These are phyloP conservation scores for Bipolaris sorokiniana DNA, from an alignment of 2,329 filamentous ascomycete species.

Conservation along the genomic window DNA sequence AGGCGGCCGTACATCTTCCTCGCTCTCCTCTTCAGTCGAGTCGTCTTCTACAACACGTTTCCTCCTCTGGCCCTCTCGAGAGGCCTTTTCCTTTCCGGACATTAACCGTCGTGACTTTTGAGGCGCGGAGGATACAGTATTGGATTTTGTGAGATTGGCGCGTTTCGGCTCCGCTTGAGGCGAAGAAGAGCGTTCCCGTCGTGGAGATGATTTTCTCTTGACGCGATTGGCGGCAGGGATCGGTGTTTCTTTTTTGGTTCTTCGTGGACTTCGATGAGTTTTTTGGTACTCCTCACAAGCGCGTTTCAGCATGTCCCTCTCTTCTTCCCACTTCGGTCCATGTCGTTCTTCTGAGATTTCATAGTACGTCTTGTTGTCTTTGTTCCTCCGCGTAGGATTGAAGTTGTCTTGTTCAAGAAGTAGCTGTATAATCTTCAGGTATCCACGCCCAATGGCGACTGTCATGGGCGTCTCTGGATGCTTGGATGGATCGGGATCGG, in stretches of 20 bases:
- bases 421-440: slow-evolving; percentile 82
- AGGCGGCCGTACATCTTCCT: slow-evolving; percentile 47
- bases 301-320: slow-evolving; percentile 79
- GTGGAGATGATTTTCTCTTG: slow-evolving; percentile 43
- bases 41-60: slow-evolving; percentile 45
- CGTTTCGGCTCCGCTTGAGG: slow-evolving; percentile 41
- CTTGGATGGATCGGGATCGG: slow-evolving; percentile 70
- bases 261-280: slow-evolving; percentile 43
- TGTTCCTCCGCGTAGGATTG: slow-evolving; percentile 76
- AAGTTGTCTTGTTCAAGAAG: slow-evolving; percentile 79
- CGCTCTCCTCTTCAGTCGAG: slow-evolving; percentile 45
- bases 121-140: slow-evolving; percentile 23
- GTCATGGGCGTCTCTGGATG: slow-evolving; percentile 92
- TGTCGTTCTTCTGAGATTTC: slow-evolving; percentile 83
- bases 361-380: slow-evolving; percentile 80
- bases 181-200: slow-evolving; percentile 44
- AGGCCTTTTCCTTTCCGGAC: slow-evolving; percentile 47
- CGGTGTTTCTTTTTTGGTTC: slow-evolving; percentile 44
- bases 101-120: slow-evolving; percentile 46
- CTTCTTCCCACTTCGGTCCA: slow-evolving; percentile 89
- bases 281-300: slow-evolving; percentile 66
- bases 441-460: slow-evolving; percentile 87
- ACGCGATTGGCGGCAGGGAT: slow-evolving; percentile 32
- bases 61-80: slow-evolving; percentile 40
- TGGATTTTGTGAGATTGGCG: slow-evolving; percentile 31